Conservation (phyloP, 1,284 basidiomycete genomes). For the Trichosporon coremiiforme region DNA sequence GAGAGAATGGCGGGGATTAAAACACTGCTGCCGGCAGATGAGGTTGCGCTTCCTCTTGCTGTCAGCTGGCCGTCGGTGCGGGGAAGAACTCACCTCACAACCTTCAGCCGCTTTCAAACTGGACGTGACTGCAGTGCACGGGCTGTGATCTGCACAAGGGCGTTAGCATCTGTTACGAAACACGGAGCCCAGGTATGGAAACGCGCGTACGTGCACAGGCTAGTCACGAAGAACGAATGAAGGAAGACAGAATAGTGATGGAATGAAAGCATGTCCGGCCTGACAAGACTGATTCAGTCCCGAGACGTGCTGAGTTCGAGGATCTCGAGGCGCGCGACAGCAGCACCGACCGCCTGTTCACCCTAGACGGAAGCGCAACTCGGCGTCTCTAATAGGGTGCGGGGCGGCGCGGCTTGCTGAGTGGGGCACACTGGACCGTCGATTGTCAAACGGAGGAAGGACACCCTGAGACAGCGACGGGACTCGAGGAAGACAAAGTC, state of each 20-base stretch:
- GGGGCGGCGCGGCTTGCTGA: background rate
- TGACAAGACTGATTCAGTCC: background rate
- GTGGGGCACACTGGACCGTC: background rate
- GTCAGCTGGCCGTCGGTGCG: background rate
- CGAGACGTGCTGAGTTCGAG: background rate
- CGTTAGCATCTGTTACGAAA: background rate
- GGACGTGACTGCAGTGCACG: slow-evolving; percentile 12
- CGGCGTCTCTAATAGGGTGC: background rate
- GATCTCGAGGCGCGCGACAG: background rate
- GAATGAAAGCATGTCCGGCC: too few species aligned
- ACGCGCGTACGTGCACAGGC: background rate
- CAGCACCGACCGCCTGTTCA: background rate
- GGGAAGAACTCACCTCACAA: background rate
- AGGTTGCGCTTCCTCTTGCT: background rate
- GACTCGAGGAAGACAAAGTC: background rate
- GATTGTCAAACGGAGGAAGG: background rate
- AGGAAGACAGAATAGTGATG: background rate
- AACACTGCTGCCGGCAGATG: background rate
- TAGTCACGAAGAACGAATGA: background rate
- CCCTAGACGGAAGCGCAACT: background rate
- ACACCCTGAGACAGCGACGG: background rate
- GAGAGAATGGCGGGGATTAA: background rate
- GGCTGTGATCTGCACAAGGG: slow-evolving; percentile 3
- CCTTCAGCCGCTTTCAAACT: background rate
- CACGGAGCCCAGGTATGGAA: background rate